A percentile compares a stretch with the other conserved stretches of the same genome.
phyloP scores from a whole-genome alignment of 164 flowering plant genomes.

The Nymphaea colorata region DNA sequence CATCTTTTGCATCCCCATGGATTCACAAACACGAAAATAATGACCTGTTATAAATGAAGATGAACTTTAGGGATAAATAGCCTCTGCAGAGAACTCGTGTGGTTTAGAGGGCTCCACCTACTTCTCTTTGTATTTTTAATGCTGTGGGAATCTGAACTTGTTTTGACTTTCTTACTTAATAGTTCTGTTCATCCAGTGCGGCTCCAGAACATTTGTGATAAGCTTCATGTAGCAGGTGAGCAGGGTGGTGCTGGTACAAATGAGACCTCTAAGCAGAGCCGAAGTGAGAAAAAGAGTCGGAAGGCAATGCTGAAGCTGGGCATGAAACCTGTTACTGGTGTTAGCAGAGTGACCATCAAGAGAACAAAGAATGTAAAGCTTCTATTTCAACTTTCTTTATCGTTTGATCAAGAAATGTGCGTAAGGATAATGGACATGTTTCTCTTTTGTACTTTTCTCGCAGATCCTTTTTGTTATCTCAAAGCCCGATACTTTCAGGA shows the following conservation, averaged over 20 bases:
- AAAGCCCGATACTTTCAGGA: slow-evolving; percentile 89
- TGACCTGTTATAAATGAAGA: too few relatives aligned
- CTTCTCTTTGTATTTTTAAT: too few relatives aligned
- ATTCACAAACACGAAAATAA: too few relatives aligned
- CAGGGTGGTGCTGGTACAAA: slow-evolving; percentile 27
- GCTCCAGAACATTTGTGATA: too few relatives aligned
- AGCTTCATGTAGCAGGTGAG: slow-evolving; percentile 4
- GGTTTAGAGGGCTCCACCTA: too few relatives aligned
- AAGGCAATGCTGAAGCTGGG: slow-evolving; percentile 70
- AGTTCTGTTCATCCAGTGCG: too few relatives aligned
- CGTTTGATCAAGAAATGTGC: not conserved
- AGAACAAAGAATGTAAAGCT: slow-evolving; percentile 59
- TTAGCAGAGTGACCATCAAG: slow-evolving; percentile 78
- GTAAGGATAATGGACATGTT: not conserved
- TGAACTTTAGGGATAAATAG: too few relatives aligned
- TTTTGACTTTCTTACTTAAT: too few relatives aligned
- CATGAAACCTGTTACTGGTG: slow-evolving; percentile 77
- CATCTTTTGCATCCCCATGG: too few relatives aligned
- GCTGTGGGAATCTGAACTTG: too few relatives aligned
- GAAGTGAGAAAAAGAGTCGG: slow-evolving; percentile 25
- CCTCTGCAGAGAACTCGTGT: too few relatives aligned
- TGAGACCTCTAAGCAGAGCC: slow-evolving; percentile 72
- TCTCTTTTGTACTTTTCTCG: not conserved
- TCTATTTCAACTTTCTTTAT: not conserved
- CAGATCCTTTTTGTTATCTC: slow-evolving; percentile 81